Percentiles rank a stretch among this genome's conserved stretches.
Conservation (phyloP, 495 filamentous ascomycete species). For the Talaromyces trachyspermus region DNA sequence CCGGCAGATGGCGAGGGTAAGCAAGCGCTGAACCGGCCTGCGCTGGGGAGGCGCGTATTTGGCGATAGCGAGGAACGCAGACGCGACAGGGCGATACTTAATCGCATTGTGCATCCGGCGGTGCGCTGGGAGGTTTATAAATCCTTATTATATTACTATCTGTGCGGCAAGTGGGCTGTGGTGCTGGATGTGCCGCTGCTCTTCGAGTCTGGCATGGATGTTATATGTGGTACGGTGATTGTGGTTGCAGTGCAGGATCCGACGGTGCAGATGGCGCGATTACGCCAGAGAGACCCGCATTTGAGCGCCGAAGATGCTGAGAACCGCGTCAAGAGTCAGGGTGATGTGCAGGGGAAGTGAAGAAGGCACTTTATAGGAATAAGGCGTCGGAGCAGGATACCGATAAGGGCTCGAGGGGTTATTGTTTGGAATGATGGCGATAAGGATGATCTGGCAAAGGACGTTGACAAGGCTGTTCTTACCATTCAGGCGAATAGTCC, state of each 20-base stretch:
- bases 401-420: constrained; percentile 43
- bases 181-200: constrained; percentile 90
- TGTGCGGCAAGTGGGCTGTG: constrained; percentile 72
- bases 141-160: constrained; percentile 54
- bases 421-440: constrained; percentile 85
- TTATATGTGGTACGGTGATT: constrained; percentile 70
- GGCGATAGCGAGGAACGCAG: constrained; percentile 57
- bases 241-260: constrained; percentile 76
- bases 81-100: constrained; percentile 64
- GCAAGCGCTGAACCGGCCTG: constrained; percentile 73
- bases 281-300: constrained; percentile 63
- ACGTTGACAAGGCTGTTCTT: constrained; percentile 55
- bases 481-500: constrained; percentile 57
- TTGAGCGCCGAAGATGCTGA: constrained; percentile 71
- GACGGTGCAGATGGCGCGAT: constrained; percentile 66
- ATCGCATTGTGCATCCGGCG: constrained; percentile 86
- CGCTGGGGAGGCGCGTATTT: constrained; percentile 78
- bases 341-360: constrained; percentile 70
- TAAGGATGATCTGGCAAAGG: constrained; percentile 54
- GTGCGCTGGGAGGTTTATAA: constrained; percentile 72
- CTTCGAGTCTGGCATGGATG: constrained; percentile 78
- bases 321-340: constrained; percentile 76
- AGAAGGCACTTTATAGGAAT: constrained; percentile 57
- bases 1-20: constrained; percentile 22
- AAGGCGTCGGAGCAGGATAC: constrained; percentile 23